These are phyloP conservation scores for Psilocybe mexicana DNA, from an alignment of 1,284 basidiomycete genomes.

Conservation along the genomic window DNA sequence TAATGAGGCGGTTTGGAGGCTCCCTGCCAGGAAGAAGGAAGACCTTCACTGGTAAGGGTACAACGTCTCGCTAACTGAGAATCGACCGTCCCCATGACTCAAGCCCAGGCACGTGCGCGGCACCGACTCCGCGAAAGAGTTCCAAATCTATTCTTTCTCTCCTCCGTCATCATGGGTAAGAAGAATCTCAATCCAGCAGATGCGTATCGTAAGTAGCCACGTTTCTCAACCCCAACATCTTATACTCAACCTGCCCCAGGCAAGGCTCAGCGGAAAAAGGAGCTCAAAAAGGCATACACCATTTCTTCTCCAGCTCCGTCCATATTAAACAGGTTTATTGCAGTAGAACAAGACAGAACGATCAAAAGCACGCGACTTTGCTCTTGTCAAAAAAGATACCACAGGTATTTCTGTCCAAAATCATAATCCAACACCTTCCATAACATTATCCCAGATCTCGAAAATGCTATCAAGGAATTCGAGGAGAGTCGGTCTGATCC, in stretches of 20 bases:
- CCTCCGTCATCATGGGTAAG: slow-evolving; percentile 67
- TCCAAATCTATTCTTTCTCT: slow-evolving; percentile 2
- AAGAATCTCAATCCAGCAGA: slow-evolving; percentile 86
- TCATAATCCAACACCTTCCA: background rate
- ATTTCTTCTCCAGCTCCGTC: slow-evolving; percentile 11
- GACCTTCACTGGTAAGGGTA: slow-evolving; percentile 22
- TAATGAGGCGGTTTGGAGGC: slow-evolving; percentile 7
- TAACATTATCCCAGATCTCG: slow-evolving; percentile 49
- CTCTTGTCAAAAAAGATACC: slow-evolving; percentile 87
- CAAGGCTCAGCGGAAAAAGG: slow-evolving; percentile 86
- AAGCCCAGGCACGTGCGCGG: slow-evolving; percentile 37
- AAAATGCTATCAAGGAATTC: slow-evolving; percentile 69
- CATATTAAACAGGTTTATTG: slow-evolving; percentile 29
- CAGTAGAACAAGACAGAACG: slow-evolving; percentile 88
- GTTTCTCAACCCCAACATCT: background rate
- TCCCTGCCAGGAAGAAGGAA: slow-evolving; percentile 27
- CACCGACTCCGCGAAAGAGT: slow-evolving; percentile 3
- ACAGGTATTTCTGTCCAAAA: slow-evolving; percentile 46
- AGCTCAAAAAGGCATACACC: slow-evolving; percentile 79
- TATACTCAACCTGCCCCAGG: slow-evolving; percentile 44
- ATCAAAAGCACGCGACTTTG: slow-evolving; percentile 76
- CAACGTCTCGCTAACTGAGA: slow-evolving; percentile 6
- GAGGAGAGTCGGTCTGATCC: slow-evolving; percentile 56
- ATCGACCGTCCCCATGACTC: slow-evolving; percentile 30
- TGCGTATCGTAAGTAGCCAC: slow-evolving; percentile 60